Conservation (phyloP, 2,329 filamentous ascomycete genomes). For the Ceratocystis huliohia region DNA sequence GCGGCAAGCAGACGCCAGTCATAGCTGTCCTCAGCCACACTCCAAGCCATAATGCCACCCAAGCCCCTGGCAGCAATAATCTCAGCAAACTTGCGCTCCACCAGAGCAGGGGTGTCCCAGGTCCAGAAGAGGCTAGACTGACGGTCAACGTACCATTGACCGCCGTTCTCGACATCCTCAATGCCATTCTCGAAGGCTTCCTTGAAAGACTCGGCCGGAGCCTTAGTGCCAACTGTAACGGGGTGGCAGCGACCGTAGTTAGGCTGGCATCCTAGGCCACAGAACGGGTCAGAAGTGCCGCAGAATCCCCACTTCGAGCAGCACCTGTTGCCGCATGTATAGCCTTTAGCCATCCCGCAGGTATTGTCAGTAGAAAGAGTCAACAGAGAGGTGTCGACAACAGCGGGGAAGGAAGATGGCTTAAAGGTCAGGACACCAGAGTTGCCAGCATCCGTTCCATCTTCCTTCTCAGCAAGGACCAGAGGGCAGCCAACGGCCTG, state of each 20-base stretch:
- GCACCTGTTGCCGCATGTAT: too few species aligned
- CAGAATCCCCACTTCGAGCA: too few species aligned
- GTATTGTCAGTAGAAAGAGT: too few species aligned
- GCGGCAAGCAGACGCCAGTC: neutral
- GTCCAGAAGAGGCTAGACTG: slow-evolving; percentile 55
- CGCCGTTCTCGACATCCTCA: slow-evolving; percentile 47
- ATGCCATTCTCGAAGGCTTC: slow-evolving; percentile 40
- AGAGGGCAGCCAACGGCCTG: slow-evolving; percentile 42
- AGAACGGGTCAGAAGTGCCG: too few species aligned
- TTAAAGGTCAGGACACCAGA: neutral
- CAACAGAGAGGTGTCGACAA: neutral
- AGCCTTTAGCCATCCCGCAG: too few species aligned
- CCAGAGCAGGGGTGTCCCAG: slow-evolving; percentile 52
- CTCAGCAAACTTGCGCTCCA: slow-evolving; percentile 47
- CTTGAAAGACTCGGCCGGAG: slow-evolving; percentile 37
- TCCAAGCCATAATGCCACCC: slow-evolving; percentile 68
- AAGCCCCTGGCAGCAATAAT: slow-evolving; percentile 44
- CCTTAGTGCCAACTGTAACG: too few species aligned
- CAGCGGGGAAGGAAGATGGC: neutral
- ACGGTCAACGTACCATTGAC: slow-evolving; percentile 56
- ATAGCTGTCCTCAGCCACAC: slow-evolving; percentile 49
- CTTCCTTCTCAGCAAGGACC: slow-evolving; percentile 35
- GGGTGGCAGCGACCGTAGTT: too few species aligned
- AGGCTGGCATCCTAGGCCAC: too few species aligned
- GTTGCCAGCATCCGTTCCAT: neutral